A percentile compares a stretch with the other conserved stretches of the same genome.
phyloP scores from a whole-genome alignment of 768 basidiomycete genomes.

The Termitomyces sp. region DNA sequence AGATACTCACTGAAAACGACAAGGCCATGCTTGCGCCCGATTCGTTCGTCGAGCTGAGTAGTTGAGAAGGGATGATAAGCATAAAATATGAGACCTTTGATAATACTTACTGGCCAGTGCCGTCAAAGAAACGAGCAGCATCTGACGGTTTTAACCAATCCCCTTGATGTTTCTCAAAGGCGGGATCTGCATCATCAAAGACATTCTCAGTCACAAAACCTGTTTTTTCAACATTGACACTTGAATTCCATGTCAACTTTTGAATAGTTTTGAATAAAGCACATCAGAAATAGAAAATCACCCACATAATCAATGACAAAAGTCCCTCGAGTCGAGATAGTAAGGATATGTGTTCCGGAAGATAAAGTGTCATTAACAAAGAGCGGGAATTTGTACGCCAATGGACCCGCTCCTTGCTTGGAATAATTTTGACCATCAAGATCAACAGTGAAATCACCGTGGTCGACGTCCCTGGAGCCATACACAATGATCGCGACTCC shows the following conservation, averaged over 20 bases:
- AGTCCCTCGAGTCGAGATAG: neutral
- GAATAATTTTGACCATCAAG: neutral
- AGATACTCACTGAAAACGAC: neutral
- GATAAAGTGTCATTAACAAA: neutral
- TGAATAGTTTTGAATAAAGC: neutral
- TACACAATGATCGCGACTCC: neutral
- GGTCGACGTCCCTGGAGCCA: neutral
- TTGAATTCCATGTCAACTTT: conserved; percentile 8
- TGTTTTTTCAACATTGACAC: neutral
- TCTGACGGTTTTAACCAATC: neutral
- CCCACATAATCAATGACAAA: conserved; percentile 4
- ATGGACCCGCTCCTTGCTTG: neutral
- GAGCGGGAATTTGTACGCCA: neutral
- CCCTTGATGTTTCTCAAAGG: neutral
- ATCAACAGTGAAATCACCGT: conserved; percentile 1
- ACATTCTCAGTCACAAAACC: neutral
- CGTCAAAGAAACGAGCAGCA: neutral
- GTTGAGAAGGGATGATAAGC: neutral
- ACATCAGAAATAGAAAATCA: neutral
- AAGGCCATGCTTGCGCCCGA: neutral
- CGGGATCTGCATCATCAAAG: conserved; percentile 4
- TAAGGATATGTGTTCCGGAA: conserved; percentile 2
- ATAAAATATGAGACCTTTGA: neutral
- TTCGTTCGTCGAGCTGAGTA: neutral
- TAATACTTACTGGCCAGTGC: conserved; percentile 5